These are phyloP conservation scores for Fusarium mangiferae DNA, from an alignment of 2,329 filamentous ascomycete species.

Conservation along the genomic window DNA sequence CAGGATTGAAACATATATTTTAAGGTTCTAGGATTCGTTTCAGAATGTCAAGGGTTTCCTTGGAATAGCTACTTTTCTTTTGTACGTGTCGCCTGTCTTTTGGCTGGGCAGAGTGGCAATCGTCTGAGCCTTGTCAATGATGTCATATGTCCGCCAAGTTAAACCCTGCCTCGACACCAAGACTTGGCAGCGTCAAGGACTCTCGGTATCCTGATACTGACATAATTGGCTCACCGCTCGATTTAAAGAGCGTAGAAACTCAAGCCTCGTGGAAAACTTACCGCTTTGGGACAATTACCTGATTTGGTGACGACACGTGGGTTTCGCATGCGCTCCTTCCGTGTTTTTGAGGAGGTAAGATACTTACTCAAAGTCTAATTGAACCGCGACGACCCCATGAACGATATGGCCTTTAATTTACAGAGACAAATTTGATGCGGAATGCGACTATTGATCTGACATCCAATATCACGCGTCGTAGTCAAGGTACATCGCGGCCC, in stretches of 20 bases:
- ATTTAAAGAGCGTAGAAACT: neutral
- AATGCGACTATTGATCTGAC: no score
- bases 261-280: neutral
- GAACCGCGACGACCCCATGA: fast-evolving
- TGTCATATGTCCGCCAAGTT: constrained; percentile 22
- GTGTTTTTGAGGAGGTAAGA: fast-evolving
- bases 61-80: neutral
- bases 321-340: neutral
- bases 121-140: constrained; percentile 8
- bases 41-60: constrained; percentile 26
- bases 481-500: no score
- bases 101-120: constrained; percentile 25
- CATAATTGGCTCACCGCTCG: neutral
- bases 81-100: constrained; percentile 16
- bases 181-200: constrained; percentile 20
- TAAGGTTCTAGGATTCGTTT: constrained; percentile 3
- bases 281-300: neutral
- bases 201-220: neutral
- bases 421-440: fast-evolving
- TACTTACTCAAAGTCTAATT: neutral
- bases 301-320: neutral
- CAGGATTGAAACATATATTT: constrained; percentile 22
- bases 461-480: neutral
- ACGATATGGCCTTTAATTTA: fast-evolving
- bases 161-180: constrained; percentile 16